Base-by-base conservation (phyloP, 2,329 filamentous ascomycete species). In the Leptographium radiaticola region DNA sequence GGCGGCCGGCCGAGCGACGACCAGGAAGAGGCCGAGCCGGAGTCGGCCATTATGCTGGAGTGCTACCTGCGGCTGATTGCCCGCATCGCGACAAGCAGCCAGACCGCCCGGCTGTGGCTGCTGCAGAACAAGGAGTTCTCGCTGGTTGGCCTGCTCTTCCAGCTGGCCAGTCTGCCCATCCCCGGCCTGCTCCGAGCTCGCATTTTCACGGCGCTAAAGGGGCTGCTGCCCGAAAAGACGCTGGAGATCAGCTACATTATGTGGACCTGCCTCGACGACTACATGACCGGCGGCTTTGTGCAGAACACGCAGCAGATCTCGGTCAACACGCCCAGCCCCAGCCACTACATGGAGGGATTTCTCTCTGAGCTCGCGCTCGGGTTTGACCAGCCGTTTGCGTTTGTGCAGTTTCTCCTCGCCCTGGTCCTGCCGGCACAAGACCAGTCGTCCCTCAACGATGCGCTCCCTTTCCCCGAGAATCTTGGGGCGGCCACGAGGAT, bases 21-120 rank as follows among this genome's bases (percentile, higher is more conserved):
- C 46, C 77, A 85, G 56, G 82, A 88, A 56, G 89, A 95, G 65
- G 75, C 77, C 33, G 91, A 96, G 64, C 87, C 89, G 5, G 94
- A 98, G 67, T 94, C 88, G 43, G 84, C 86, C n/a, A 87, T 95
- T 69, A 96, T 98, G 88, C 75, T 98, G 33, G 89, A 96, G 64
- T 91, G 89, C 61, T 97, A 97, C 65, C 75, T 98, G 52, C 83
- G 91, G 34, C 76, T 98, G 6, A 86, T 95, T 61, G 81, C 88
- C 4, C 89, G 94, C 66, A 73, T 98, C 11, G 84, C 85, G 57
- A 75, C 78, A 25, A 82, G 91, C 64, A 95, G 88, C 63, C 74
- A 78, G 55, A 72, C 75, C 20, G 86, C 89, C 1, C 79, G 91
- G 50, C 70, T 78, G 38, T 95, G 85, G 73, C 75, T 97, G 56